Evolutionary conservation across 768 basidiomycete genomes (phyloP).

Genomic region (Suillus brevipes): DNA sequence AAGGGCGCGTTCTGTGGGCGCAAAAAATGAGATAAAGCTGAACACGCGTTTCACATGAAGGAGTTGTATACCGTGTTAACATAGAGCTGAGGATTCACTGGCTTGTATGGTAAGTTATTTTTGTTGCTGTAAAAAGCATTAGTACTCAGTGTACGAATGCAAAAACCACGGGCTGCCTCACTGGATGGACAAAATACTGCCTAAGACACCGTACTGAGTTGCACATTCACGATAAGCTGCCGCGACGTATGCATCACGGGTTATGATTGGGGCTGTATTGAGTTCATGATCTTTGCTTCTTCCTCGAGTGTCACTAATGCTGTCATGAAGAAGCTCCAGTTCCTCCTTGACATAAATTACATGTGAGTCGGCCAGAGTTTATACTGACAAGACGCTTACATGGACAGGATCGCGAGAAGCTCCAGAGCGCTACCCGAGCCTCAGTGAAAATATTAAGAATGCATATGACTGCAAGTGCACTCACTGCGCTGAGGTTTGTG

Average conservation of each 20-base stretch:
- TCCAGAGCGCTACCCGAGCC: neutral
- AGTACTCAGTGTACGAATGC: neutral
- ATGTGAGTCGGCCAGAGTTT: neutral
- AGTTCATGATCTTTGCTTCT: constrained; percentile 34
- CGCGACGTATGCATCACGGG: constrained; percentile 46
- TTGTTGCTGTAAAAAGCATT: constrained; percentile 31
- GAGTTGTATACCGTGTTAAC: constrained; percentile 57
- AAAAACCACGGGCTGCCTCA: constrained; percentile 23
- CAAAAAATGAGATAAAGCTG: constrained; percentile 2
- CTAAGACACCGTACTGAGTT: constrained; percentile 65
- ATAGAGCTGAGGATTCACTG: constrained; percentile 56
- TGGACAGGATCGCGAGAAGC: constrained; percentile 14
- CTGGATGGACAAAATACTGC: constrained; percentile 47
- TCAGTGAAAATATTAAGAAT: neutral
- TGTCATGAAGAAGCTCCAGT: constrained; percentile 32
- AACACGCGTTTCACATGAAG: neutral
- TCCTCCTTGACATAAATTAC: constrained; percentile 25
- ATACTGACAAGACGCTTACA: constrained; percentile 16
- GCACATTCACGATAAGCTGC: constrained; percentile 34
- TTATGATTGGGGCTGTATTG: constrained; percentile 51
- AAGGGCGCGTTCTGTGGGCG: constrained; percentile 63
- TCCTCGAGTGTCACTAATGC: constrained; percentile 16
- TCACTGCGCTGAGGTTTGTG: neutral
- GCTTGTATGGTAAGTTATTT: constrained; percentile 26
- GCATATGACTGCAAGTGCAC: neutral